Percentiles rank a stretch among this genome's conserved stretches.
Conservation (phyloP, 352 stramenopile genomes). For the Chrysophaeum taylorii region DNA sequence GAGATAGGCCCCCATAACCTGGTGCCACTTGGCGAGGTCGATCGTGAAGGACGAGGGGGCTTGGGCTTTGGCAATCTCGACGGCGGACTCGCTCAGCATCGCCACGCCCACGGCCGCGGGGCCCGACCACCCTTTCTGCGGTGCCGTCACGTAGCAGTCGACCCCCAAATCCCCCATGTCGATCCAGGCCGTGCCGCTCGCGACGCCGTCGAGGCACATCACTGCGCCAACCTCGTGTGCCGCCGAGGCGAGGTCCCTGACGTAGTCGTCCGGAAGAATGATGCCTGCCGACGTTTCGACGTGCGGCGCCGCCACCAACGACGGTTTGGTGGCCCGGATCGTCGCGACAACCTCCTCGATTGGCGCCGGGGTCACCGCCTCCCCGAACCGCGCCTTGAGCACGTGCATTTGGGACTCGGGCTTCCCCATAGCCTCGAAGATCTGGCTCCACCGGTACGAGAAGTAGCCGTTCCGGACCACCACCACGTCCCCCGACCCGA, state of each 20-base stretch:
- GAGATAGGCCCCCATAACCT: slow-evolving; percentile 60
- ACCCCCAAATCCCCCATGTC: slow-evolving; percentile 61
- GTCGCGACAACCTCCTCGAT: slow-evolving; percentile 52
- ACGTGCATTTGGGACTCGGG: slow-evolving; percentile 36
- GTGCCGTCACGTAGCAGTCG: slow-evolving; percentile 57
- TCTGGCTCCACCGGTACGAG: slow-evolving; percentile 60
- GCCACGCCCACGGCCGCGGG: slow-evolving; percentile 38
- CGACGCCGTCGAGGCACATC: slow-evolving; percentile 62
- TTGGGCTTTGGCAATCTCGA: slow-evolving; percentile 33
- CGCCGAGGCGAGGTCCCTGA: slow-evolving; percentile 40
- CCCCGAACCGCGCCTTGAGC: slow-evolving; percentile 45
- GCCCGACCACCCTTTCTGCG: slow-evolving; percentile 58
- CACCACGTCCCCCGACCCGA: slow-evolving; percentile 44
- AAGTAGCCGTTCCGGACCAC: slow-evolving; percentile 66
- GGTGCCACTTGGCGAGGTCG: slow-evolving; percentile 53
- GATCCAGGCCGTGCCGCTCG: slow-evolving; percentile 54
- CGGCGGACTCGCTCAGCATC: slow-evolving; percentile 48
- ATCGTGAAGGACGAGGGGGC: slow-evolving; percentile 51
- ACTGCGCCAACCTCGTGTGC: slow-evolving; percentile 52
- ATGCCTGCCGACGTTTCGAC: slow-evolving; percentile 64
- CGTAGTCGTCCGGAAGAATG: slow-evolving; percentile 60
- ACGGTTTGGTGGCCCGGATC: slow-evolving; percentile 48
- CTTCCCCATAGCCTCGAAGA: slow-evolving; percentile 52
- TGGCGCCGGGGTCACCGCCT: slow-evolving; percentile 36
- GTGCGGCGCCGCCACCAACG: slow-evolving; percentile 53